Base-by-base conservation (phyloP, 1,284 basidiomycete genomes). In the Ganoderma resinaceum region DNA sequence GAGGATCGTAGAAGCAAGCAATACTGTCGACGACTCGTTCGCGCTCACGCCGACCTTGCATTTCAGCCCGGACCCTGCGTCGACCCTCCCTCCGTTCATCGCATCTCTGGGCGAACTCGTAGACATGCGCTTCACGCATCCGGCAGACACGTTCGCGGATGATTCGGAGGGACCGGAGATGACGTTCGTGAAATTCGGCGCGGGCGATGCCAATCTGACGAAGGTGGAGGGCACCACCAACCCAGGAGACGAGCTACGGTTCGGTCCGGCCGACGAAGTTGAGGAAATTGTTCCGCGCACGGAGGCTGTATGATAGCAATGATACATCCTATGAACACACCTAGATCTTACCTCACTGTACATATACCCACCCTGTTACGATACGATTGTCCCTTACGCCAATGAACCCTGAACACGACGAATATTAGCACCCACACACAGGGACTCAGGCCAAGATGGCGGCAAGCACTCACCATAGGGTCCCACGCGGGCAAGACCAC, bases 401-500 rank as follows among this genome's bases (percentile, higher is more conserved):
- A 71, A 43, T 2, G 70, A 71, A 38, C 70, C 70, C 70, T 71
- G 26, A 14, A 3, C n/a, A n/a, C 23, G 23, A 38, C 9, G 2
- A n/a, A 29, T 26, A 31, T 29, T 38, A 58, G 55, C 26, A 33
- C 6, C 53, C 23, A 49, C n/a, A 7, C 20, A 23, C 23, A 5
- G 0, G 20, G 40, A 42, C 40, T 42, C 16, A 20, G 12, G 5
- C 4, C 8, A 35, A 6, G 4, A 29, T 35, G 31, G 65, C 40
- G 35, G 16, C 43, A 55, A 23, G 18, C 8, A 78, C 88, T 72
- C 75, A 93, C 95, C 94, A 97, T 95, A 8, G 95, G 95, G 80
- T 96, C 95, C 95, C 95, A 97, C 59, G 92, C 86, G 12, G 95
- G 91, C 43, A 97, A 81, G 37, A 93, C 88, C 46, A 87, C 81